Conservation (phyloP, 148 eudicot genomes). For the Rhododendron williamsianum region DNA sequence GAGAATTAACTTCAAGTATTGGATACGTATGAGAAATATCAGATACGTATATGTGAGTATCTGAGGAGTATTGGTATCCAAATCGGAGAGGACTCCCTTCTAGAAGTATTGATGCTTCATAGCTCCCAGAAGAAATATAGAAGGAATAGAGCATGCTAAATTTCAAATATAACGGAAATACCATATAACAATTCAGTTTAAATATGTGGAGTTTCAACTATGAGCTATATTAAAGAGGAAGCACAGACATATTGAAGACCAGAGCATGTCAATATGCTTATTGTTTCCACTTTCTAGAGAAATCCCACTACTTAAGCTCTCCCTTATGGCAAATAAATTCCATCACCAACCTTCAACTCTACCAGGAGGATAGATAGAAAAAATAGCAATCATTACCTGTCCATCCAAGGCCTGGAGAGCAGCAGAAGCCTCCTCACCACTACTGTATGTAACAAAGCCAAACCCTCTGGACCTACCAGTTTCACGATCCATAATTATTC, state of each 20-base stretch:
- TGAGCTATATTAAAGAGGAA: not conserved
- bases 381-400: conserved; percentile 37
- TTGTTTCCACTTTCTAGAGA: not conserved
- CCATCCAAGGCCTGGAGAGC: conserved; percentile 85
- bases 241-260: not conserved
- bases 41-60: not conserved
- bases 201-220: not conserved
- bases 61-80: not conserved
- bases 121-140: not conserved
- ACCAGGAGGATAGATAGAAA: not conserved
- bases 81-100: not conserved
- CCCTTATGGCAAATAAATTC: not conserved
- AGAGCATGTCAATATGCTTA: not conserved
- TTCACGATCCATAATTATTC: conserved; percentile 74
- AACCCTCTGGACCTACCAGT: conserved; percentile 81
- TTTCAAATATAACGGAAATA: not conserved
- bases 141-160: not conserved
- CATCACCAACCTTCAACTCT: not conserved
- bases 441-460: conserved; percentile 71
- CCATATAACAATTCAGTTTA: not conserved
- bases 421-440: conserved; percentile 73
- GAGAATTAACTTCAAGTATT: not conserved
- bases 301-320: not conserved
- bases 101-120: not conserved
- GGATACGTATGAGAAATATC: not conserved